Evolutionary conservation across 306 rosid species (phyloP).

Genomic region (Mimosa pudica): DNA sequence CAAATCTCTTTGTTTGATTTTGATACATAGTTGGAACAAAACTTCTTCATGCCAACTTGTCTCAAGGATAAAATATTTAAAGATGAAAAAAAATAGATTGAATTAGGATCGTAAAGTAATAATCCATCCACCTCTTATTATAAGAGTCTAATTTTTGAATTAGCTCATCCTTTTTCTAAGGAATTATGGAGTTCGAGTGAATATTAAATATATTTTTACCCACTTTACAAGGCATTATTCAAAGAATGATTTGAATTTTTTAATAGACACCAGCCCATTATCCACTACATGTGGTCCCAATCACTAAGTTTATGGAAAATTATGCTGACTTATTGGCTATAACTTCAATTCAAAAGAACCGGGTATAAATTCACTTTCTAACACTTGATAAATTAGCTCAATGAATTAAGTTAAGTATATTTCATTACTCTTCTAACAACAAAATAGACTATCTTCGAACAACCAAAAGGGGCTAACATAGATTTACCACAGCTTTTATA

Average conservation of each 20-base stretch:
- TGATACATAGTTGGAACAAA: background rate
- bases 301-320: background rate
- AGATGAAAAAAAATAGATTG: background rate
- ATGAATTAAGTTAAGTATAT: background rate
- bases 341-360: background rate
- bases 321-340: background rate
- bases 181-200: background rate
- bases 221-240: background rate
- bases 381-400: background rate
- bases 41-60: background rate
- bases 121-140: background rate
- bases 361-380: background rate
- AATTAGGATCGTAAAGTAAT: background rate
- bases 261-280: background rate
- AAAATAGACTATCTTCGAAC: background rate
- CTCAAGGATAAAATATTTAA: background rate
- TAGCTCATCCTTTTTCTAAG: no score
- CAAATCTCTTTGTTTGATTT: background rate
- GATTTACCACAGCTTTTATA: background rate
- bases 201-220: no score
- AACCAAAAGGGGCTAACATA: background rate
- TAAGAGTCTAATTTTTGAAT: no score
- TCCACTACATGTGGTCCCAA: background rate
- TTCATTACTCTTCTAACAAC: background rate
- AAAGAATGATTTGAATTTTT: background rate